Evolutionary conservation across 208 protist genomes (phyloP).

Genomic region (Leishmania tropica): DNA sequence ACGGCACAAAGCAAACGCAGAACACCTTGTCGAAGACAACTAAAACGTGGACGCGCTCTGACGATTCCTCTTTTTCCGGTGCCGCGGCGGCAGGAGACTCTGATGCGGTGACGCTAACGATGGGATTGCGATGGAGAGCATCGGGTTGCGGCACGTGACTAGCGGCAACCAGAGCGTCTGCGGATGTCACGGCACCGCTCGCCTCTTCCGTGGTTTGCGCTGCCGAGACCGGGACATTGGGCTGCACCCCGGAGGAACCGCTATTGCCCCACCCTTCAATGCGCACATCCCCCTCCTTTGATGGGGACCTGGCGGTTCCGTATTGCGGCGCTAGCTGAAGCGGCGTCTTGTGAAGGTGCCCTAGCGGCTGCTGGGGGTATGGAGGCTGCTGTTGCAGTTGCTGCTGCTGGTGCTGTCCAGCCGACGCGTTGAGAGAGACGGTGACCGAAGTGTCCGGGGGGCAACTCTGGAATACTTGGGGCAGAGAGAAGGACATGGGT

Average conservation of each 20-base stretch:
- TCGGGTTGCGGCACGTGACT: background rate
- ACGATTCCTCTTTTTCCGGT: background rate
- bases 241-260: slow-evolving; percentile 2
- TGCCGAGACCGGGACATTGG: background rate
- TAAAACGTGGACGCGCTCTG: slow-evolving; percentile 41
- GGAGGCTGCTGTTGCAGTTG: slow-evolving; percentile 1
- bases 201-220: background rate
- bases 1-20: slow-evolving; percentile 66
- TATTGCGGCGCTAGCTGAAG: background rate
- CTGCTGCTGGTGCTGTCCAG: background rate
- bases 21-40: slow-evolving; percentile 65
- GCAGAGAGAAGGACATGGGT: background rate
- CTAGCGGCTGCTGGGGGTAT: background rate
- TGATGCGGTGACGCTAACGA: background rate
- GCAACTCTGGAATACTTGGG: background rate
- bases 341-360: background rate
- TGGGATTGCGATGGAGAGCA: background rate
- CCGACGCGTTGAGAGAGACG: slow-evolving; percentile 6
- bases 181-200: background rate
- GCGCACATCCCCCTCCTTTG: background rate
- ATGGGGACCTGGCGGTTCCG: background rate
- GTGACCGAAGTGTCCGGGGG: background rate
- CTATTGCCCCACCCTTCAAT: slow-evolving; percentile 11
- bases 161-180: background rate
- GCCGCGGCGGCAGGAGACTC: background rate